Base-by-base conservation (phyloP, 2,329 filamentous ascomycete genomes). In the Neofusicoccum laricinum region DNA sequence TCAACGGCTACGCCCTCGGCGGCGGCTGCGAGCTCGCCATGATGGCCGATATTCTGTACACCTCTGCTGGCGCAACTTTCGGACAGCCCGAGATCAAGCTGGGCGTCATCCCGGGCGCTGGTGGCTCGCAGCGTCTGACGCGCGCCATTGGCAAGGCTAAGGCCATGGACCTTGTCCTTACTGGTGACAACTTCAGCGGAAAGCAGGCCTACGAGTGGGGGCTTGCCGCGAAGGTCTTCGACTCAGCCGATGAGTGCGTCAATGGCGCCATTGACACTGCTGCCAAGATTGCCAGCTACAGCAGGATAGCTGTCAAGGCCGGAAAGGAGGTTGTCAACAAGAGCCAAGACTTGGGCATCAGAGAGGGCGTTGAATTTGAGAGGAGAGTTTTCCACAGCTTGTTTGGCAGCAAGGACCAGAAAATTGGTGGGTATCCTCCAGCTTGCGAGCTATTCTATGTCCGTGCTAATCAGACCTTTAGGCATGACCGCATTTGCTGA, bases 321-420 rank as follows among this genome's bases (percentile, higher is more conserved):
- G 90, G 87, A 64, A 99, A 99, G 84, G 95, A 99, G 83, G 94
- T 95, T n/a, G 94, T 99, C 64, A 97, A 98, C 77, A 98, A 97
- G 88, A 97, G 93, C 78, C 93, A 98, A 83, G 95, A 99, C 71
- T 79, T 97, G 70, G 84, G 89, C 3, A 81, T 99, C 66, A 83
- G 90, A 70, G 95, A 98, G 73, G 95, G 95, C 14, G 90, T 99
- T 1, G 95, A 99, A 80, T 98, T 88, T 79, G 95, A 99, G 85
- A 85, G 95, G 74, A 86, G 93, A 61, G 85, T 98, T 38, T 99
- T 99, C 83, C 95, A 99, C 79, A 86, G 88, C 30, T 75, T 97
- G 72, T 99, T 99, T 81, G 95, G 94, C 21, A 96, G 90, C 76
- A 86, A 92, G 80, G 95, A 99, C 78, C 95, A 99, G 81, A 99